Conservation (phyloP, 257 asterid genomes). For the Solanum chiquidenum region DNA sequence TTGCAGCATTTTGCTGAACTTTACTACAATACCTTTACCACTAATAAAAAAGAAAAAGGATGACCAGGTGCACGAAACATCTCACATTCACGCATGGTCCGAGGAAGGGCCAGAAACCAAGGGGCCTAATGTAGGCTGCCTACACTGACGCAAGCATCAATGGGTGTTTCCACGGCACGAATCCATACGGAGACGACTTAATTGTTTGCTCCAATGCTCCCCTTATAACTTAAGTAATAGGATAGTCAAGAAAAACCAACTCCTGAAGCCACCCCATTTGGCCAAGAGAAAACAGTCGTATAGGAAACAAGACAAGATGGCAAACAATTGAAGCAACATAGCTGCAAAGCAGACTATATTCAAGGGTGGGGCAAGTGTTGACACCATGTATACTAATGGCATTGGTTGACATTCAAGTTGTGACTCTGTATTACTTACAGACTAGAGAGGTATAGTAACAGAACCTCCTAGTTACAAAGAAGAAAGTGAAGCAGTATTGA, state of each 20-base stretch:
- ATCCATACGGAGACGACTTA: background rate
- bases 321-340: background rate
- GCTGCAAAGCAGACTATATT: background rate
- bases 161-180: background rate
- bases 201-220: background rate
- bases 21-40: background rate
- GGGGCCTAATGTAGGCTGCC: background rate
- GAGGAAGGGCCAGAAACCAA: background rate
- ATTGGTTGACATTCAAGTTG: background rate
- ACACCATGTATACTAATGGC: background rate
- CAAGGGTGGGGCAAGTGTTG: background rate
- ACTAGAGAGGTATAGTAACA: background rate
- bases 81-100: background rate
- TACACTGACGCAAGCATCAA: background rate
- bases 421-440: conserved; percentile 3
- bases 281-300: background rate
- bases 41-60: background rate
- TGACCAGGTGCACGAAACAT: background rate
- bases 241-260: background rate
- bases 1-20: background rate
- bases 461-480: conserved; percentile 17
- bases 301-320: background rate
- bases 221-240: background rate
- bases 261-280: background rate
- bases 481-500: conserved; percentile 24